phyloP scores from a whole-genome alignment of 345 rosid species.

The Carallia pectinifolia region DNA sequence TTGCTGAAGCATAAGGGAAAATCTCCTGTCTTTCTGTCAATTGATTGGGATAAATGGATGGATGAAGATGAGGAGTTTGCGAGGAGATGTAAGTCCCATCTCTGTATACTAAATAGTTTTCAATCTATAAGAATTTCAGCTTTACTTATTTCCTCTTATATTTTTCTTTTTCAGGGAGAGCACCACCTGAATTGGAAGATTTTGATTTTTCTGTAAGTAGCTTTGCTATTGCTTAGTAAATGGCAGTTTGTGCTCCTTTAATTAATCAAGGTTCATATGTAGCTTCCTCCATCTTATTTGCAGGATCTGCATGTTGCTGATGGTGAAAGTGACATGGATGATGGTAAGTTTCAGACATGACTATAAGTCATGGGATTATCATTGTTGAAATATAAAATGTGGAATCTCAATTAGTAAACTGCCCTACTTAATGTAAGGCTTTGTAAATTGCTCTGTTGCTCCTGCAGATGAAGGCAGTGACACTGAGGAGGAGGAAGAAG shows the following conservation, averaged over 20 bases:
- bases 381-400: too few species aligned
- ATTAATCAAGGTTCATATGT: not conserved
- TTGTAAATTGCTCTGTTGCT: not conserved
- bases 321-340: constrained; percentile 15
- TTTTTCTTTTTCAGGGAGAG: not conserved
- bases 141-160: constrained; percentile 4
- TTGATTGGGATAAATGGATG: constrained; percentile 68
- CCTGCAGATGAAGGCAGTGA: constrained; percentile 36
- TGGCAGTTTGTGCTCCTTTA: not conserved
- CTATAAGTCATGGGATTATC: not conserved
- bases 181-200: constrained; percentile 31
- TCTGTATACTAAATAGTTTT: not conserved
- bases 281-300: constrained; percentile 4
- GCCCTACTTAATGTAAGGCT: too few species aligned
- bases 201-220: constrained; percentile 44
- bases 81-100: constrained; percentile 17
- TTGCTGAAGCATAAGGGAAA: constrained; percentile 45
- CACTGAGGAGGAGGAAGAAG: constrained; percentile 25
- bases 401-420: too few species aligned
- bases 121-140: not conserved
- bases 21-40: constrained; percentile 48
- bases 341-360: constrained; percentile 22
- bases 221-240: not conserved
- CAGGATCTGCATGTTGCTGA: constrained; percentile 25
- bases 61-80: constrained; percentile 54